These are phyloP conservation scores for Abrus precatorius DNA, from an alignment of 306 rosid genomes.

Conservation along the genomic window DNA sequence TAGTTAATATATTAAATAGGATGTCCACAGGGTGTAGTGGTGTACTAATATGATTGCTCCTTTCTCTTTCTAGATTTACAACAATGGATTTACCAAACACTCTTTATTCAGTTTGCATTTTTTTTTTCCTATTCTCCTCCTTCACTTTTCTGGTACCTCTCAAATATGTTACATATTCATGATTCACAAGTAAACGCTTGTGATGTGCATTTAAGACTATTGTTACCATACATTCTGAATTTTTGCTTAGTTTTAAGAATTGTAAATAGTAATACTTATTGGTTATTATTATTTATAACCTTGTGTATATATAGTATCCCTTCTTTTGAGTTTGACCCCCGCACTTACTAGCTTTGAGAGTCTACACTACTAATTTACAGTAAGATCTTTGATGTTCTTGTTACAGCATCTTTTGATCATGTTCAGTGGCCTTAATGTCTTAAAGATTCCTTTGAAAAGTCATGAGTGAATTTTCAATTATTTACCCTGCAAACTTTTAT, in stretches of 20 bases:
- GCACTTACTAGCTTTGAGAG: neutral
- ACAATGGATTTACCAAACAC: slow-evolving; percentile 1
- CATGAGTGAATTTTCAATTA: neutral
- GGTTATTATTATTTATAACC: neutral
- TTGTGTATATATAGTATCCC: neutral
- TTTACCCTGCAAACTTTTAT: neutral
- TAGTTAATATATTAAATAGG: slow-evolving; percentile 2
- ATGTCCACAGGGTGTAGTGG: neutral
- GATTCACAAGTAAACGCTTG: slow-evolving; percentile 26
- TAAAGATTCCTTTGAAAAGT: slow-evolving; percentile 18
- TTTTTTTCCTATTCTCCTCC: neutral
- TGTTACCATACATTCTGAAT: neutral
- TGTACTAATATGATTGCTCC: neutral
- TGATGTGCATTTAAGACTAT: neutral
- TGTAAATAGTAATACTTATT: neutral
- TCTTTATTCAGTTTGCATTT: neutral
- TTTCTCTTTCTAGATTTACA: slow-evolving; percentile 14
- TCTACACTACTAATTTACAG: neutral
- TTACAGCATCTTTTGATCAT: slow-evolving; percentile 8
- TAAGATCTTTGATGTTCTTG: slow-evolving; percentile 22
- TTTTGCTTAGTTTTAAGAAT: neutral
- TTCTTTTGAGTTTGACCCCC: neutral
- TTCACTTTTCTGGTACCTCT: neutral
- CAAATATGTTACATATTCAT: slow-evolving; percentile 14
- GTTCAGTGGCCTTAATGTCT: neutral